These are phyloP conservation scores for Salvia sclarea DNA, from an alignment of 305 asterid genomes.

Conservation along the genomic window DNA sequence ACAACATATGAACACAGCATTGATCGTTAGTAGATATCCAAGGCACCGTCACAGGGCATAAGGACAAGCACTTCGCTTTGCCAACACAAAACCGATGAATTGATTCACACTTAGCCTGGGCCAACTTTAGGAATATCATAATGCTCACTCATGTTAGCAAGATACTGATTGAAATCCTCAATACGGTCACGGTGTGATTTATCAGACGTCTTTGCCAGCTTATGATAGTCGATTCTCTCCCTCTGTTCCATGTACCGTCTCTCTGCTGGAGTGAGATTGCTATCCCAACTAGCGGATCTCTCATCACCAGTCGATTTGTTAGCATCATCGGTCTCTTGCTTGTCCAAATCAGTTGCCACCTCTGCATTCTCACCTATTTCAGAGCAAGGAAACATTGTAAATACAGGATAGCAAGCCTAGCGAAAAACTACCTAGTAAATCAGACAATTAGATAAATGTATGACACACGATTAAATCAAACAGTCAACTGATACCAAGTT, in stretches of 20 bases:
- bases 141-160: constrained; percentile 97
- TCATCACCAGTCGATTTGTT: constrained; percentile 45
- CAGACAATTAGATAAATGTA: neutral
- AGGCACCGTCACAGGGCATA: neutral
- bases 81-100: neutral
- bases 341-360: constrained; percentile 35
- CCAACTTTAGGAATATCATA: constrained; percentile 97
- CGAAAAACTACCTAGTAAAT: neutral
- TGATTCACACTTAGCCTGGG: constrained; percentile 55
- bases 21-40: constrained; percentile 9
- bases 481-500: neutral
- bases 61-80: neutral
- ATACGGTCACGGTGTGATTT: constrained; percentile 93
- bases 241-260: constrained; percentile 88
- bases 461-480: too few species aligned
- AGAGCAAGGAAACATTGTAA: constrained; percentile 20
- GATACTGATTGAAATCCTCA: constrained; percentile 90
- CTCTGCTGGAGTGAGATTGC: constrained; percentile 85
- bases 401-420: neutral
- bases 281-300: constrained; percentile 51
- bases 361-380: constrained; percentile 47
- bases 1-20: constrained; percentile 4
- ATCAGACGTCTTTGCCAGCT: constrained; percentile 78
- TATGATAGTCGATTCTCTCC: constrained; percentile 60
- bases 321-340: constrained; percentile 49